Evolutionary conservation across 1,284 basidiomycete genomes (phyloP).

Genomic region (Cryptococcus neoformans): DNA sequence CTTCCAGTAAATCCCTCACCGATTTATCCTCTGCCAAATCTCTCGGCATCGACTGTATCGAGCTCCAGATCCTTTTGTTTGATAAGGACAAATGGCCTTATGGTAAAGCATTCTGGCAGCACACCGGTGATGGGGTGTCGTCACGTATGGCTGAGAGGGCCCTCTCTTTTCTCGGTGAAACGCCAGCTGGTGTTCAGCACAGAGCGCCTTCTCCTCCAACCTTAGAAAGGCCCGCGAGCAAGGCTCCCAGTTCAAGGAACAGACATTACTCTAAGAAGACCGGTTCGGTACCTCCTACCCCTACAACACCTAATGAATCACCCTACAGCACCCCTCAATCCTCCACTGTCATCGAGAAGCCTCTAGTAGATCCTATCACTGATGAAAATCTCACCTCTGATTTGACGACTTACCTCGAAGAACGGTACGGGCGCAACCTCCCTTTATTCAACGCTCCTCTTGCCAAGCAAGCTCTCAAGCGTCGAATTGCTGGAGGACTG

Average conservation of each 20-base stretch:
- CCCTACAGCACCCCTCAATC: constrained; percentile 11
- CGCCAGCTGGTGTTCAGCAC: constrained; percentile 33
- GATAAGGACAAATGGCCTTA: constrained; percentile 61
- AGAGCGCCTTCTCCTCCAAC: constrained; percentile 7
- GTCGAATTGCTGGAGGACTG: constrained; percentile 85
- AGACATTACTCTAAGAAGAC: constrained; percentile 37
- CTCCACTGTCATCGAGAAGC: constrained; percentile 6
- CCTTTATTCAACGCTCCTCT: constrained; percentile 68
- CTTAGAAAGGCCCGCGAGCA: constrained; percentile 15
- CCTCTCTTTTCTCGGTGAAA: constrained; percentile 58
- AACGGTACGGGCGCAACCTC: constrained; percentile 92
- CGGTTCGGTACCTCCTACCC: constrained; percentile 7
- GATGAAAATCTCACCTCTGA: constrained; percentile 52
- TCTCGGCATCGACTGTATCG: constrained; percentile 49
- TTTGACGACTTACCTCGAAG: constrained; percentile 67
- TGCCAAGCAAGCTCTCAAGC: constrained; percentile 80
- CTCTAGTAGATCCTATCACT: constrained; percentile 12
- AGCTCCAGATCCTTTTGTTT: constrained; percentile 80
- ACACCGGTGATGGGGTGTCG: constrained; percentile 85
- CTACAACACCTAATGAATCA: constrained; percentile 11
- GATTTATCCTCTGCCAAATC: constrained; percentile 29
- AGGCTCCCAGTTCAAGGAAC: constrained; percentile 39
- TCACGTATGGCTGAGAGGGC: constrained; percentile 83
- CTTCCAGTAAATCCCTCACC: constrained; percentile 50
- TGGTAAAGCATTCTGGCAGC: constrained; percentile 95